Base-by-base conservation (phyloP, 305 asterid genomes). In the Withania somnifera region DNA sequence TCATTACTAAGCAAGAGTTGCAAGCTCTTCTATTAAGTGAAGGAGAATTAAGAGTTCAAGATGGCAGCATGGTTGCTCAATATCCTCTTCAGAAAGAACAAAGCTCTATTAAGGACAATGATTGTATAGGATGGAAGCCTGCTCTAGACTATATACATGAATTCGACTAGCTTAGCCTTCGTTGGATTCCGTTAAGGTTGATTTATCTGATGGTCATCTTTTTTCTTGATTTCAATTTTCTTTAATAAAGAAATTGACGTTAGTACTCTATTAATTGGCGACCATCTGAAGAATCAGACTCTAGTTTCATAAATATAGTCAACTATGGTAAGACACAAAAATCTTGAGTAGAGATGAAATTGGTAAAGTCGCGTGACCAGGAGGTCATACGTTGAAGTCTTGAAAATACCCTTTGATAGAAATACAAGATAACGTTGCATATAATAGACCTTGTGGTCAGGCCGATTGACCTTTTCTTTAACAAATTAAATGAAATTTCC, bases 1-100 rank as follows among this genome's bases (percentile, higher is more conserved):
- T 94, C 51, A 90, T 94, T 34, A 90, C 89, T 81, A 94, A 91
- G 89, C 84, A 91, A 86, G 95, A 93, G 84, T 90, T 92, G 80
- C 90, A 86, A 84, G 91, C 84, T 19, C 88, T 93, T 79, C 22
- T 63, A 63, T 66, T 90, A 26, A 82, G 45, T 47, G 79, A 88
- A 78, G 94, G 89, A 75, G 91, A 90, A 63, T 83, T 89, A 82
- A 82, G 82, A 53, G 82, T 87, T 42, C 81, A 82, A 77, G 75
- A 82, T 82, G 78, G 79, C 8, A 36, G 30, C 22, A 61, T 28
- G 22, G 42, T 85, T 54, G 77, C 84, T 79, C 66, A 76, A 13
- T 26, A 14, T 42, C 56, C 56, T 22, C 71, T 64, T 53, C 78
- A 63, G 20, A 61, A 63, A 61, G 77, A 85, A 79, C 79, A 85